Evolutionary conservation across 495 filamentous ascomycete genomes (phyloP).

Genomic region (Podospora fimiseda): DNA sequence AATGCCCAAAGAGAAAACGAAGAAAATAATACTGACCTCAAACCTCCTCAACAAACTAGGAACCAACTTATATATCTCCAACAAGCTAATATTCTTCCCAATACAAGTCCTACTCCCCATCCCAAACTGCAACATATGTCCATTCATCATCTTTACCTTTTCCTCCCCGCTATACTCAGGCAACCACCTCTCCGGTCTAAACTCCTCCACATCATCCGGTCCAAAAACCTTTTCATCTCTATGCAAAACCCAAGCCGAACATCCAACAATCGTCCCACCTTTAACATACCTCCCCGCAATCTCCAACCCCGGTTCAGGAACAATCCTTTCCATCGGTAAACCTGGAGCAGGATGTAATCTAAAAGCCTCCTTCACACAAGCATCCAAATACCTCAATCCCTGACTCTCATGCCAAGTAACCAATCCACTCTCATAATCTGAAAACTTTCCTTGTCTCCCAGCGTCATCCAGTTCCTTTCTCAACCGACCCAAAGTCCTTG

Average conservation of each 20-base stretch:
- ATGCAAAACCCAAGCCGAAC: slow-evolving; percentile 59
- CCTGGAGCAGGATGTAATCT: slow-evolving; percentile 59
- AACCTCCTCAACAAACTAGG: slow-evolving; percentile 66
- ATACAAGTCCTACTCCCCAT: slow-evolving; percentile 58
- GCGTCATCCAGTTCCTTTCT: slow-evolving; percentile 50
- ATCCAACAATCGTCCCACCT: slow-evolving; percentile 60
- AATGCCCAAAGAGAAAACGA: too few species aligned
- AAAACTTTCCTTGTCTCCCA: slow-evolving; percentile 40
- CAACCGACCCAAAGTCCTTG: slow-evolving; percentile 36
- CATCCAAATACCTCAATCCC: slow-evolving; percentile 56
- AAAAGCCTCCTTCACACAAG: slow-evolving; percentile 64
- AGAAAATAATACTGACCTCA: slow-evolving; percentile 54
- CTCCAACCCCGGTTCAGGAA: slow-evolving; percentile 49
- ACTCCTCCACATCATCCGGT: slow-evolving; percentile 49
- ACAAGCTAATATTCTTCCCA: slow-evolving; percentile 63
- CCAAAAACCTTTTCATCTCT: slow-evolving; percentile 53
- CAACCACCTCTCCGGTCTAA: slow-evolving; percentile 54
- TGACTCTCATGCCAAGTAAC: slow-evolving; percentile 56
- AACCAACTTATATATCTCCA: slow-evolving; percentile 77
- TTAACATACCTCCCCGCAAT: slow-evolving; percentile 49
- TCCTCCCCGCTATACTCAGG: slow-evolving; percentile 36
- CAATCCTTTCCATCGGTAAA: slow-evolving; percentile 57
- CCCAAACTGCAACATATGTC: slow-evolving; percentile 56
- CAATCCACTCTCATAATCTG: slow-evolving; percentile 45
- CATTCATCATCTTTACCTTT: slow-evolving; percentile 50